A percentile compares a stretch with the other conserved stretches of the same genome.
Evolutionary conservation across 2,329 filamentous ascomycete genomes (phyloP).

Genomic region (Nigrospora sphaerica): DNA sequence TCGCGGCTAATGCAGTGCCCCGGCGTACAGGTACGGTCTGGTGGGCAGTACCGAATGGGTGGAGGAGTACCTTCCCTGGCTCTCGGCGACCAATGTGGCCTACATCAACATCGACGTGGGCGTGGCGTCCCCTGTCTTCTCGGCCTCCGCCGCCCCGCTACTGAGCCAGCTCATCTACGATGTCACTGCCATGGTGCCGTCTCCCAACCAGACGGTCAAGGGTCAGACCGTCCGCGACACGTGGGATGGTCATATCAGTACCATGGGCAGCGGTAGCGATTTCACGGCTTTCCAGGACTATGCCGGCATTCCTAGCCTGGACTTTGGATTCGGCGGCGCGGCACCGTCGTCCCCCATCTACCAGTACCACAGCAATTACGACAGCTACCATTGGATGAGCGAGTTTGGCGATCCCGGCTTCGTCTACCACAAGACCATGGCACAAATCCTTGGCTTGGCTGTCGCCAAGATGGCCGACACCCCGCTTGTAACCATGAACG

Average conservation of each 20-base stretch:
- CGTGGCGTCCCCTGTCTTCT: conserved; percentile 57
- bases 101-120: conserved; percentile 85
- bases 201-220: conserved; percentile 66
- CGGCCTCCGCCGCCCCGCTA: conserved; percentile 62
- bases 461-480: conserved; percentile 55
- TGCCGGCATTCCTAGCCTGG: conserved; percentile 58
- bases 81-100: conserved; percentile 64
- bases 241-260: conserved; percentile 55
- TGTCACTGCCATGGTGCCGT: conserved; percentile 54
- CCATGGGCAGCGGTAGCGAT: conserved; percentile 67
- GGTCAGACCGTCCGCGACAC: conserved; percentile 64
- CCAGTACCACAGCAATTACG: conserved; percentile 88
- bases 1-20: no score
- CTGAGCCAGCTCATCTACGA: conserved; percentile 67
- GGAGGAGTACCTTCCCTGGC: conserved; percentile 80
- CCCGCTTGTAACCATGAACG: conserved; percentile 56
- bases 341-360: conserved; percentile 49
- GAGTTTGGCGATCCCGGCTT: conserved; percentile 66
- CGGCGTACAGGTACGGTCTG: conserved; percentile 53
- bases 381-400: conserved; percentile 85
- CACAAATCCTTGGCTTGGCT: conserved; percentile 57
- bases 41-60: conserved; percentile 90
- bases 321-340: conserved; percentile 50
- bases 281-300: conserved; percentile 71
- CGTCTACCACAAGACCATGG: conserved; percentile 58